Evolutionary conservation across 257 asterid genomes (phyloP).

Genomic region (Rhazya stricta): DNA sequence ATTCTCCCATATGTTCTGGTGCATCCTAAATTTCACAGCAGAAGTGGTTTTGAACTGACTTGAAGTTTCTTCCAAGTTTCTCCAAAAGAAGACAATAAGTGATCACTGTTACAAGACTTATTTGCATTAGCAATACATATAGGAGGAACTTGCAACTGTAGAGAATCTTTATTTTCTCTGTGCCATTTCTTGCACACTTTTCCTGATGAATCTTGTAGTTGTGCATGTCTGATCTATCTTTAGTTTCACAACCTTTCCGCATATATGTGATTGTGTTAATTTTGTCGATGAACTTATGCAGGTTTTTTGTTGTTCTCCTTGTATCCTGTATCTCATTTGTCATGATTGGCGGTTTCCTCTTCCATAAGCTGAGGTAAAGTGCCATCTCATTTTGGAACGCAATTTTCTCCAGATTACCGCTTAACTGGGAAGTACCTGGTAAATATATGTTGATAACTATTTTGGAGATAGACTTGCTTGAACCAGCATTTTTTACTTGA

Average conservation of each 20-base stretch:
- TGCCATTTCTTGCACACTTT: constrained; percentile 5
- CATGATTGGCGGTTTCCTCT: constrained; percentile 85
- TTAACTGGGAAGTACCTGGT: background rate
- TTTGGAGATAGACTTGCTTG: background rate
- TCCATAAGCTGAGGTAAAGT: constrained; percentile 74
- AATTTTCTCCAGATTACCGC: background rate
- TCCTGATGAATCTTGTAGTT: background rate
- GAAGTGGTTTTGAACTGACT: background rate
- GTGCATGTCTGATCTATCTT: constrained; percentile 5
- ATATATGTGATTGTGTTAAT: background rate
- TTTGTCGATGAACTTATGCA: constrained; percentile 33
- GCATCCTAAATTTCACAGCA: background rate
- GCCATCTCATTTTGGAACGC: background rate
- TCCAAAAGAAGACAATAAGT: background rate
- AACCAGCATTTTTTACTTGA: background rate
- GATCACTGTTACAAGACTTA: background rate
- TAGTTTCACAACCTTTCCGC: background rate
- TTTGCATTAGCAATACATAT: background rate
- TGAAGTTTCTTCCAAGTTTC: background rate
- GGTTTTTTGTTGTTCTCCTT: constrained; percentile 81
- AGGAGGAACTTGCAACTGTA: background rate
- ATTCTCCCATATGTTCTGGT: constrained; percentile 2
- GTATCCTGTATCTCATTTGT: constrained; percentile 78
- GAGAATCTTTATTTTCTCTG: constrained; percentile 1
- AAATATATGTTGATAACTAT: background rate